Evolutionary conservation across 129 eudicot genomes (phyloP), one percentile per base, ranked within the genome.

Genomic region (Saussurea involucrata): DNA sequence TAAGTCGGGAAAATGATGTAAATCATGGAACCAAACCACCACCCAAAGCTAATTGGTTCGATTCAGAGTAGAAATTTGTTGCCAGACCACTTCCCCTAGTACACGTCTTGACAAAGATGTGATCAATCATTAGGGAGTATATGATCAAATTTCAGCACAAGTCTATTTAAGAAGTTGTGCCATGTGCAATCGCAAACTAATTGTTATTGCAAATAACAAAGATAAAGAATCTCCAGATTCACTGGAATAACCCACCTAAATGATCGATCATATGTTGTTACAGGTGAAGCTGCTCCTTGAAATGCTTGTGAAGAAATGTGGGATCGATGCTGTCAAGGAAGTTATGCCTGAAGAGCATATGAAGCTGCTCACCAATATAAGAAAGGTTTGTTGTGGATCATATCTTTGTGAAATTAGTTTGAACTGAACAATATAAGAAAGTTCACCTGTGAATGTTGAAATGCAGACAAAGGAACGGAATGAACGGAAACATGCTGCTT

Each of bases 261-360:
- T 84, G 61, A 65, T 68, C 18, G 61, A 65, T 68, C 18, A n/a
- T 69, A 25, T 58, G 55, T 72, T 42, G 13, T 15, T 83, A 80
- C 77, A 95, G 99, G 89, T 95, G 78, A 95, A 92, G 85, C 79
- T 81, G 80, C 91, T 95, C 1, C 78, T 95, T 71, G 97, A 92
- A 78, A 95, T 95, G 99, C 97, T 95, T 74, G 89, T 95, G 24
- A 95, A 87, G 83, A 95, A 92, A 84, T 95, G 99, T 73, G 99
- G 99, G 70, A 68, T 95, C 28, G 97, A 89, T 76, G 94, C 97
- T 75, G 96, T 95, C 8, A 95, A 84, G 90, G 88, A 82, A 76
- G 99, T 90, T 24, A 92, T 92, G 99, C 99, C 99, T 42, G 97
- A 92, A 85, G 96, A 90, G 69, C 99, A 95, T 80, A 88, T 88